Base-by-base conservation (phyloP, 305 asterid genomes). In the Plantago lanceolata region DNA sequence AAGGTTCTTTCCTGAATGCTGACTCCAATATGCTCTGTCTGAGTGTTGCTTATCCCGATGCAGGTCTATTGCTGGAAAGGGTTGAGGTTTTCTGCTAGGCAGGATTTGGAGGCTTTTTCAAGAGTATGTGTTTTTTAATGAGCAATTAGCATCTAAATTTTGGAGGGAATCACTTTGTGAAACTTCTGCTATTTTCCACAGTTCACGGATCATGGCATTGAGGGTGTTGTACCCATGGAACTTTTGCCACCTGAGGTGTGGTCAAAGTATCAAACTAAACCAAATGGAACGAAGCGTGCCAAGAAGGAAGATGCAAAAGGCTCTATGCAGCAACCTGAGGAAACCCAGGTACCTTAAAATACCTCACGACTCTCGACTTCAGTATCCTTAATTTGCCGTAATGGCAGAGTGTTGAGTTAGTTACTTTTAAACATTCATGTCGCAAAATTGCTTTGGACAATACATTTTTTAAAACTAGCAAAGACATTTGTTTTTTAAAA, bases 21-120 rank as follows among this genome's bases (percentile, higher is more conserved):
- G 53, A 59, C 15, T 19, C 29, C 29, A 19, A 35, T 37, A n/a
- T 20, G 37, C 67, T 62, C 65, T 59, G 20, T 48, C 67, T 45
- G 12, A 59, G 43, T 68, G 54, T 65, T 68, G 59, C 67, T 54
- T 61, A 51, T 70, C 64, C 56, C 79, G 64, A 70, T 81, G 58
- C 75, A 89, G 98, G 98, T 93, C 51, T 93, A 89, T 77, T 93
- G 97, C 79, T 93, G 98, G 98, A 93, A 93, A 85, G 97, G 96
- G 68, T 78, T 93, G 58, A 82, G 97, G 79, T 93, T 93, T 75
- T 89, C 98, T 59, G 96, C 98, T 63, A 84, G 98, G 53, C 98
- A 89, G 75, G 98, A 93, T 79, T 76, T 92, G 81, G 98, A 92
- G 78, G 96, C 96, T 47, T 92, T 89, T 79, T 93, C 98, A 53